These are phyloP conservation scores for Marvania coccoides DNA, from an alignment of 139 green algal genomes.

Conservation along the genomic window DNA sequence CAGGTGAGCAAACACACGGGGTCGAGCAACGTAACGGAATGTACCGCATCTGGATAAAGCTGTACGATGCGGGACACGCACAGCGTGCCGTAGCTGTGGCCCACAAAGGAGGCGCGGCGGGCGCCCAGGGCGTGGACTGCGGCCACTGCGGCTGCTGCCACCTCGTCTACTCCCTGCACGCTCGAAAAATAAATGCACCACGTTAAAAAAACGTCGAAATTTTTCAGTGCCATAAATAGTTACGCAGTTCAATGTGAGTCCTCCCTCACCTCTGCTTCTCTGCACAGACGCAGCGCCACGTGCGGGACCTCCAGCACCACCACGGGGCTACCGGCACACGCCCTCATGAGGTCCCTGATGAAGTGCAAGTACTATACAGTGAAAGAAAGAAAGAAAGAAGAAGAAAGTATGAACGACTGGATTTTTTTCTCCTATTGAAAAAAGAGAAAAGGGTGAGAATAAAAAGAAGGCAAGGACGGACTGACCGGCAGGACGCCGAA, in stretches of 20 bases:
- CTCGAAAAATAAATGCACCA: too few relatives aligned
- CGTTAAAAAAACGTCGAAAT: too few relatives aligned
- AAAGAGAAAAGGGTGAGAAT: too few relatives aligned
- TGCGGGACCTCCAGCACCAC: constrained; percentile 32
- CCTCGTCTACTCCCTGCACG: constrained; percentile 37
- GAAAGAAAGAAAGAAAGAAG: too few relatives aligned
- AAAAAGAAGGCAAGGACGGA: too few relatives aligned
- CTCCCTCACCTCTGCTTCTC: neutral
- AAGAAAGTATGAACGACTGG: too few relatives aligned
- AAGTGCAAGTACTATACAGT: constrained; percentile 44
- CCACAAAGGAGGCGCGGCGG: constrained; percentile 26
- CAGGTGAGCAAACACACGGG: constrained; percentile 45
- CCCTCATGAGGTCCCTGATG: constrained; percentile 16
- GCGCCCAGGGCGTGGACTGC: constrained; percentile 16
- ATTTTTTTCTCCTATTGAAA: too few relatives aligned
- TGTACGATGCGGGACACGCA: constrained; percentile 31
- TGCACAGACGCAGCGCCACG: constrained; percentile 30
- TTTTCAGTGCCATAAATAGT: too few relatives aligned
- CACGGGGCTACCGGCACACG: constrained; percentile 10
- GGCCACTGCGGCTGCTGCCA: constrained; percentile 18
- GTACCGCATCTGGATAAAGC: constrained; percentile 18
- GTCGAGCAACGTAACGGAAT: constrained; percentile 33
- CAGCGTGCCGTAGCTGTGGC: constrained; percentile 47
- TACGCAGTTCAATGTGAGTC: too few relatives aligned
- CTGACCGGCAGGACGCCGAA: constrained; percentile 33